Evolutionary conservation across 1,284 basidiomycete genomes (phyloP), one percentile per base, ranked within the genome.

Genomic region (Somion occarium): DNA sequence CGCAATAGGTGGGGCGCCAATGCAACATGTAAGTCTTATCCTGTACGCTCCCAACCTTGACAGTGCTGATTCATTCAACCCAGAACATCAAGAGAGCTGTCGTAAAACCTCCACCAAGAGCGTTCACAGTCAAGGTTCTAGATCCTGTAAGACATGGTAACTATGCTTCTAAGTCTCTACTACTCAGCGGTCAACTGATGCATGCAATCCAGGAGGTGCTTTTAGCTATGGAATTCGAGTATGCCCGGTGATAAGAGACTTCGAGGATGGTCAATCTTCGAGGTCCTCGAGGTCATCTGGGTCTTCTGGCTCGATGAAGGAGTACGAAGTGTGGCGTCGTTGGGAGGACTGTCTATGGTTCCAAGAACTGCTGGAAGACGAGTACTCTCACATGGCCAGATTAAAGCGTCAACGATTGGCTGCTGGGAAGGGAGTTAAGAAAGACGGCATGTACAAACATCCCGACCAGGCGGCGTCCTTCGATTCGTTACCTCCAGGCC

Each of bases 401-500:
- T 74, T 78, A 56, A 88, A 88, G 66, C 80, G 80, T 9, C 70
- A 70, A 23, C 78, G 85, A 42, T 74, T 89, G 5, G 65, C 71
- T 3, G 76, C 79, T 19, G 88, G 86, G 0, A 89, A 88, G 59
- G 87, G 87, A 13, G 75, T 88, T 50, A 86, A 85, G 73, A 83
- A 83, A 61, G 76, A 86, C 51, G 85, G 82, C 0, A 64, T 88
- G 26, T 90, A 88, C 63, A 72, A 80, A 48, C 79, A 83, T 44
- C 67, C 71, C 23, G 83, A 88, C 58, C 72, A 75, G 49, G 88
- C 88, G 1, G 81, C 88, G 1, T 91, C 88, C 11, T 91, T 83
- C 73, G 88, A 90, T 50, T 89, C 87, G 1, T 73, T 91, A n/a
- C 88, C 88, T 12, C 84, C 85, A n/a, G 88, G 88, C 12, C 88